Conservation (phyloP, 768 basidiomycete species). For the Coprinopsis strossmayeri region DNA sequence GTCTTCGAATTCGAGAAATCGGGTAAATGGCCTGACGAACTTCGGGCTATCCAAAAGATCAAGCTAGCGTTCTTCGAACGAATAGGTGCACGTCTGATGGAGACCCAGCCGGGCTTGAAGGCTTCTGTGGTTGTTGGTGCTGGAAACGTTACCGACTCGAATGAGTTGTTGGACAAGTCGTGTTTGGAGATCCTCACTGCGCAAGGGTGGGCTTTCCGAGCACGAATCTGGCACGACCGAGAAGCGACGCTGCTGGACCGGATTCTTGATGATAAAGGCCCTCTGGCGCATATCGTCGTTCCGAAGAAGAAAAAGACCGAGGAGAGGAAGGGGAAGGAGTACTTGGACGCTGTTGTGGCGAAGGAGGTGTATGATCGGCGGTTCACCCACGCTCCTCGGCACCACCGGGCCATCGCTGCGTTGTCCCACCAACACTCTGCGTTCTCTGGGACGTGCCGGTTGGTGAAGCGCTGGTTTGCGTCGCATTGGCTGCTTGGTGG, state of each 20-base stretch:
- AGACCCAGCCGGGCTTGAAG: conserved; percentile 38
- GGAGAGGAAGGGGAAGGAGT: conserved; percentile 37
- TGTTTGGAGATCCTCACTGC: conserved; percentile 72
- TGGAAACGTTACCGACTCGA: conserved; percentile 30
- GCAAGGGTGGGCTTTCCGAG: conserved; percentile 83
- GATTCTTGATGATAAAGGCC: conserved; percentile 36
- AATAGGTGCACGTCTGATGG: conserved; percentile 62
- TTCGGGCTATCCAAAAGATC: conserved; percentile 86
- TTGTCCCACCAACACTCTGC: conserved; percentile 75
- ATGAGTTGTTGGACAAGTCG: conserved; percentile 59
- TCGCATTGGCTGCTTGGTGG: conserved; percentile 79
- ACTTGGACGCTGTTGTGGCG: conserved; percentile 50
- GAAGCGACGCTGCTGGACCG: conserved; percentile 76
- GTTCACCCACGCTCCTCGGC: conserved; percentile 76
- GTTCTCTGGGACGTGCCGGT: conserved; percentile 77
- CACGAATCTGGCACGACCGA: conserved; percentile 82
- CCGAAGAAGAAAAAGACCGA: conserved; percentile 27
- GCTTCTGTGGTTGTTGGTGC: conserved; percentile 57
- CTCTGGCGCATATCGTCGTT: conserved; percentile 30
- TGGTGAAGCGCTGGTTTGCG: conserved; percentile 91
- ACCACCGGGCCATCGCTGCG: conserved; percentile 78
- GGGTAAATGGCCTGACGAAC: conserved; percentile 90
- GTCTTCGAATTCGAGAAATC: conserved; percentile 90
- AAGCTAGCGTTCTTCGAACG: conserved; percentile 90
- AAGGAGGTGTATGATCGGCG: conserved; percentile 56